Base-by-base conservation (phyloP, 805 yeast genomes). In the Monosporozyma solicola region DNA sequence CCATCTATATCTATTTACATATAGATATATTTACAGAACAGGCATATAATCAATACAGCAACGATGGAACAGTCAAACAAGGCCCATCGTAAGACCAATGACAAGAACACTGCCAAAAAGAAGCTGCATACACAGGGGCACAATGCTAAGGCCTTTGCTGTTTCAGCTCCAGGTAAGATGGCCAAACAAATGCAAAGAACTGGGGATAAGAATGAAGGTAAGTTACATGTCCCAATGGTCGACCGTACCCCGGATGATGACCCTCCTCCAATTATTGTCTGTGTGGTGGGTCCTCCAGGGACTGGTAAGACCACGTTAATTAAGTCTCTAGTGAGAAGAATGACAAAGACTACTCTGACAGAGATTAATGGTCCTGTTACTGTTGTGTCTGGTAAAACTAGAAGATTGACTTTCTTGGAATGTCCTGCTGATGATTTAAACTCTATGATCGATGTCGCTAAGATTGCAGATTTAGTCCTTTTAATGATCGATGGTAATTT, bases 201-300 rank as follows among this genome's bases (percentile, higher is more conserved):
- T 5, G 85, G 85, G 58, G 99, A 94, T 65, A 74, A 77, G 31
- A 74, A 82, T 56, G 98, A 94, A 68, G 84, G 79, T 64, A 86
- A 84, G 64, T 78, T 86, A 65, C 98, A 94, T 74, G 97, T 91
- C 22, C 98, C 99, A 15, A 91, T 94, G 97, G 85, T 94, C 50
- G 96, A 94, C 67, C 77, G 98, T 60, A 90, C 97, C 0, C 97
- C 98, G 0, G 98, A 92, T 53, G 97, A 92, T 64, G 95, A 88
- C 60, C 97, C 98, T 3, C 97, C 97, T 22, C 99, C 99, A 44
- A 85, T 94, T 24, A 83, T 94, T 53, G 89, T 94, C 25, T 97
- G 97, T 0, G 96, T 94, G 7, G 97, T 94, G 11, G 99, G 99
- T 0, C 99, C 99, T 11, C 96, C 96, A 9, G 99, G 99, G 15